Evolutionary conservation across 2,329 filamentous ascomycete genomes (phyloP).

Genomic region (Diaporthe sp.): DNA sequence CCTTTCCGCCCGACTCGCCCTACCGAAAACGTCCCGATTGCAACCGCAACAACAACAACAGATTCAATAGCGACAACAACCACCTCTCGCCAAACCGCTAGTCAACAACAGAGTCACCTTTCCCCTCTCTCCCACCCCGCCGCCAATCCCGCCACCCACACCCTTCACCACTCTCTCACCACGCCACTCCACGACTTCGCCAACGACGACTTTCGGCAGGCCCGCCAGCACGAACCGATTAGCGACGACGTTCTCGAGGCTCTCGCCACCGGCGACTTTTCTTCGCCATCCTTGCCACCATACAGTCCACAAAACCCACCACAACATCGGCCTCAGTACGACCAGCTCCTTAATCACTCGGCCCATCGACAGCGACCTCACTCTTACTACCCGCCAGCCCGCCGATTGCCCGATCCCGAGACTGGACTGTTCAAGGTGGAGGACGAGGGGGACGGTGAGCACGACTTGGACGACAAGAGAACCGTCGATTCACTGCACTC

Average conservation of each 20-base stretch:
- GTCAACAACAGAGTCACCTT: not conserved
- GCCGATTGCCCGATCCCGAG: not conserved
- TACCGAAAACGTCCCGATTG: not conserved
- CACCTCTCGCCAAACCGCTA: slow-evolving; percentile 3
- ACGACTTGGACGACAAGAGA: slow-evolving; percentile 17
- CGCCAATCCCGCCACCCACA: not conserved
- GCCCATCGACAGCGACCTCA: not conserved
- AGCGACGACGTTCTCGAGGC: slow-evolving; percentile 45
- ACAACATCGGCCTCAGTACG: not conserved
- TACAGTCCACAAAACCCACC: slow-evolving; percentile 41
- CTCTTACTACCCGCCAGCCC: not conserved
- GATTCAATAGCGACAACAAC: slow-evolving; percentile 18
- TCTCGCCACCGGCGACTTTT: slow-evolving; percentile 47
- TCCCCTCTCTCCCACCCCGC: slow-evolving; percentile 9
- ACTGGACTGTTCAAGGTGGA: not conserved
- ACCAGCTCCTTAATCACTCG: not conserved
- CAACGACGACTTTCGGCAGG: not conserved
- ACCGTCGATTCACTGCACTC: slow-evolving; percentile 1
- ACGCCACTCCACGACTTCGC: not conserved
- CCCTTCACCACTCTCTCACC: not conserved
- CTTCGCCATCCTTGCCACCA: slow-evolving; percentile 50
- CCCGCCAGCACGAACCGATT: slow-evolving; percentile 25
- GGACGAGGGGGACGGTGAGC: slow-evolving; percentile 10
- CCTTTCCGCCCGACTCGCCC: not conserved
- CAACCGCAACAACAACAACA: not conserved